Conservation (phyloP, 2,329 filamentous ascomycete genomes). For the Meredithiella fracta region DNA sequence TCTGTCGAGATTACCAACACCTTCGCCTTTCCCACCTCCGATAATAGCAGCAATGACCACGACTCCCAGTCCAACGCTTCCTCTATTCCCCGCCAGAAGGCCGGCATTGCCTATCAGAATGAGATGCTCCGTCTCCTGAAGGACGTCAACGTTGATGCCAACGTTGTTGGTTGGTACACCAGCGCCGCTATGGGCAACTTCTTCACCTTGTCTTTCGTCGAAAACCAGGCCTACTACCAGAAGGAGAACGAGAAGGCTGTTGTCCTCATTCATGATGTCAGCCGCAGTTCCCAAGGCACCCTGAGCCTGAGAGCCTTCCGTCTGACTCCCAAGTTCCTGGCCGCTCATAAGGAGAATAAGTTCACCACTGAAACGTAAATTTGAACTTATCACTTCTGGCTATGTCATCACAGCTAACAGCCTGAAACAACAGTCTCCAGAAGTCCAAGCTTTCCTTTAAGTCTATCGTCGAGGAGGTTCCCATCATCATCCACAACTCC, state of each 20-base stretch:
- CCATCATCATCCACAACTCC: constrained; percentile 85
- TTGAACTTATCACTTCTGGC: not conserved
- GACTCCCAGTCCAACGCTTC: constrained; percentile 63
- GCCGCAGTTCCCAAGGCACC: constrained; percentile 81
- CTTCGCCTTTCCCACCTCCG: constrained; percentile 81
- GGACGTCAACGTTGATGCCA: constrained; percentile 96
- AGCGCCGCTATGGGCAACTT: constrained; percentile 99
- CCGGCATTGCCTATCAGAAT: constrained; percentile 72
- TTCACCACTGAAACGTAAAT: constrained; percentile 88
- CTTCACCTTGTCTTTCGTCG: constrained; percentile 82
- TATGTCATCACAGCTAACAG: constrained; percentile 2
- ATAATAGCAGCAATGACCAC: constrained; percentile 53
- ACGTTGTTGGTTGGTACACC: constrained; percentile 97
- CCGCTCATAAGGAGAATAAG: constrained; percentile 88
- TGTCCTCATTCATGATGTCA: constrained; percentile 86
- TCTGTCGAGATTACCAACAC: constrained; percentile 83
- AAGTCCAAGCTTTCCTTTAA: constrained; percentile 88
- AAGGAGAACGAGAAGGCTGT: constrained; percentile 82
- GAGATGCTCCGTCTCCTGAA: constrained; percentile 96
- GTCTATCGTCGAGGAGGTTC: constrained; percentile 83
- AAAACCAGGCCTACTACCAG: constrained; percentile 97
- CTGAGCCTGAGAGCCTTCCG: constrained; percentile 83
- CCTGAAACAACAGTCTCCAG: constrained; percentile 50
- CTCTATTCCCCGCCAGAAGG: constrained; percentile 80
- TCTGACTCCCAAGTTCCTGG: constrained; percentile 73